A percentile compares a stretch with the other conserved stretches of the same genome.
Conservation (phyloP, 768 basidiomycete species). For the Lanmaoa rubissima region DNA sequence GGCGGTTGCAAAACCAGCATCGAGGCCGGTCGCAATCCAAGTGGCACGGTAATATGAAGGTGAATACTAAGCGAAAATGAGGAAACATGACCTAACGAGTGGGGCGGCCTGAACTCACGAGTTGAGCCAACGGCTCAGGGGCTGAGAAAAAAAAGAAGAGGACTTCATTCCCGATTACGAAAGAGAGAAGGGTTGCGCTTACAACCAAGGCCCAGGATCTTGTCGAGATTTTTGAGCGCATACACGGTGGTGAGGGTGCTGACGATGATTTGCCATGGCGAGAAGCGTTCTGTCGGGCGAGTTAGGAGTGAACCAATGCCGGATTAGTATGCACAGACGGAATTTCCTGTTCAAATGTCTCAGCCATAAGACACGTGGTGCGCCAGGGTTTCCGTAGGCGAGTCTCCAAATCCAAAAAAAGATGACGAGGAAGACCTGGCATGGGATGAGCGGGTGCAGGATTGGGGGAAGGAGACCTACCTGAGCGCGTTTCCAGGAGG, state of each 20-base stretch:
- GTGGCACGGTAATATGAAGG: slow-evolving; percentile 94
- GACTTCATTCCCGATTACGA: not conserved
- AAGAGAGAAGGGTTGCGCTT: slow-evolving; percentile 1
- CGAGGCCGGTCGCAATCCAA: slow-evolving; percentile 92
- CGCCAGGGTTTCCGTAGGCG: slow-evolving; percentile 55
- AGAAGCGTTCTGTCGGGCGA: slow-evolving; percentile 62
- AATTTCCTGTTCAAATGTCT: slow-evolving; percentile 56
- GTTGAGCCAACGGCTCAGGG: slow-evolving; percentile 87
- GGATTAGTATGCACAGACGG: slow-evolving; percentile 40
- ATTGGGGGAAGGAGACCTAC: slow-evolving; percentile 35
- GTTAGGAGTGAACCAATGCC: not conserved
- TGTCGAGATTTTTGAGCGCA: slow-evolving; percentile 79
- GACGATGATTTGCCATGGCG: slow-evolving; percentile 95
- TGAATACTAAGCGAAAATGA: slow-evolving; percentile 60
- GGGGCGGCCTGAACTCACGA: slow-evolving; percentile 50
- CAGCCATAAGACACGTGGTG: slow-evolving; percentile 68
- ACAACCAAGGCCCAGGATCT: slow-evolving; percentile 81
- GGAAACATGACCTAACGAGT: slow-evolving; percentile 2
- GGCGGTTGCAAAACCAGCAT: slow-evolving; percentile 95
- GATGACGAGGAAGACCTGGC: slow-evolving; percentile 84
- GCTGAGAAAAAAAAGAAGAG: slow-evolving; percentile 44
- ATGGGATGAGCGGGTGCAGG: slow-evolving; percentile 1
- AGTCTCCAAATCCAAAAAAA: slow-evolving; percentile 91
- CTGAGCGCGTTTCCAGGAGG: slow-evolving; percentile 88
- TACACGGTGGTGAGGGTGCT: slow-evolving; percentile 85